Evolutionary conservation across 768 basidiomycete species (phyloP), one percentile per base, ranked within the genome.

Genomic region (Boletus sp.): DNA sequence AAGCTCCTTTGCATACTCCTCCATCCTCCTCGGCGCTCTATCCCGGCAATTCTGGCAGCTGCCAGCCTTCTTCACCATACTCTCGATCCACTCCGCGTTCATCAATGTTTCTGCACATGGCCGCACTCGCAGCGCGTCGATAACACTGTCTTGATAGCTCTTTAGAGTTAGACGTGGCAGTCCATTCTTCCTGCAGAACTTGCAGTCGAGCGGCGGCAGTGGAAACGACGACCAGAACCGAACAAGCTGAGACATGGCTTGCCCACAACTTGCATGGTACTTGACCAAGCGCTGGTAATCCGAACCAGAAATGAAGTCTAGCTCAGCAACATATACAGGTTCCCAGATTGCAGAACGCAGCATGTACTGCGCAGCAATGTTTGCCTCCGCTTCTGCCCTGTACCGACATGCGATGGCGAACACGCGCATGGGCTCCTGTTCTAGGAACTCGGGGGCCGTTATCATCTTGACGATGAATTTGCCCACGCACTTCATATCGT

Each of bases 401-500:
- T 75, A 76, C 2, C 66, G 70, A 55, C 72, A 71, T 39, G 72
- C 73, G 45, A 73, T 69, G 37, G 69, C 71, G 35, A 74, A 74
- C 27, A 73, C 71, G 29, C 70, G 67, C 61, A 75, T 61, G 33
- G 74, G 63, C 27, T 75, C 74, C 46, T 59, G 62, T 47, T 72
- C 65, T 13, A 73, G 55, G 59, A 74, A 66, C 32, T 67, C 50
- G 41, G 72, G 66, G 47, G 64, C 60, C 9, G 62, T 62, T 49
- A 70, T 71, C 62, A 65, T 63, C 54, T 61, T 67, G 58, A 70
- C 64, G 55, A 74, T 37, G 49, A 65, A 65, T 41, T 67, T 69
- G 53, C 75, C 68, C 5, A 80, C 66, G 17, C 72, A 73, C 52
- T 75, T 74, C 76, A 82, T 79, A 46, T 79, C 77, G 63, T 77